These are phyloP conservation scores for Pythium monospermum DNA, from an alignment of 352 stramenopile genomes.

Conservation along the genomic window DNA sequence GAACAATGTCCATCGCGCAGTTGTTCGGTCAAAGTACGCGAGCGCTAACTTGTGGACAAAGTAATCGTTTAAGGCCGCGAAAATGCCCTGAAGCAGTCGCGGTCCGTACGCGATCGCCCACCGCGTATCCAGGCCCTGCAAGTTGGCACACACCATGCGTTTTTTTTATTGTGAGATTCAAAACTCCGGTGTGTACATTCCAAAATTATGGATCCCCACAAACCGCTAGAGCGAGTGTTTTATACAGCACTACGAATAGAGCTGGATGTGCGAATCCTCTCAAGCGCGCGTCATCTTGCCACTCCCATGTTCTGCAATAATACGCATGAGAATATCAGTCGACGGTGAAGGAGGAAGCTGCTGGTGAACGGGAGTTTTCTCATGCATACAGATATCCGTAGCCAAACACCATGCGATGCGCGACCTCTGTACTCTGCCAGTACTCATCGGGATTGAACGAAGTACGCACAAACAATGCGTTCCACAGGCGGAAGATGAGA, in stretches of 20 bases:
- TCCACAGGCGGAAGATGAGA: conserved; percentile 65
- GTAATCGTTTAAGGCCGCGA: conserved; percentile 67
- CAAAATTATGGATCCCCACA: background rate
- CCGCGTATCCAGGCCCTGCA: conserved; percentile 68
- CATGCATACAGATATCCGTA: conserved; percentile 74
- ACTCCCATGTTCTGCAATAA: conserved; percentile 77
- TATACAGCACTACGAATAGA: conserved; percentile 79
- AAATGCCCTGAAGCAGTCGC: conserved; percentile 54
- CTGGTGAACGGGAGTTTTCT: background rate
- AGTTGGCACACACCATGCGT: background rate
- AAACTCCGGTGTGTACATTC: background rate
- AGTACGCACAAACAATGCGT: conserved; percentile 80
- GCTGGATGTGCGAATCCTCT: conserved; percentile 74
- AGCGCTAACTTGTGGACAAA: conserved; percentile 63
- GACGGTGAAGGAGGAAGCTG: background rate
- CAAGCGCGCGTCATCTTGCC: conserved; percentile 60
- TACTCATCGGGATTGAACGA: conserved; percentile 88
- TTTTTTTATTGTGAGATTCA: background rate
- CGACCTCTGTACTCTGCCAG: conserved; percentile 87
- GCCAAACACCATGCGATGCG: conserved; percentile 81
- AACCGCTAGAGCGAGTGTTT: conserved; percentile 60
- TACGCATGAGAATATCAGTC: background rate
- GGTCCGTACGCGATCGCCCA: conserved; percentile 80
- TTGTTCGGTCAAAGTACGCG: conserved; percentile 57
- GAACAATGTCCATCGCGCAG: conserved; percentile 67